phyloP scores from a whole-genome alignment of 306 rosid genomes.

The Fagus crenata region DNA sequence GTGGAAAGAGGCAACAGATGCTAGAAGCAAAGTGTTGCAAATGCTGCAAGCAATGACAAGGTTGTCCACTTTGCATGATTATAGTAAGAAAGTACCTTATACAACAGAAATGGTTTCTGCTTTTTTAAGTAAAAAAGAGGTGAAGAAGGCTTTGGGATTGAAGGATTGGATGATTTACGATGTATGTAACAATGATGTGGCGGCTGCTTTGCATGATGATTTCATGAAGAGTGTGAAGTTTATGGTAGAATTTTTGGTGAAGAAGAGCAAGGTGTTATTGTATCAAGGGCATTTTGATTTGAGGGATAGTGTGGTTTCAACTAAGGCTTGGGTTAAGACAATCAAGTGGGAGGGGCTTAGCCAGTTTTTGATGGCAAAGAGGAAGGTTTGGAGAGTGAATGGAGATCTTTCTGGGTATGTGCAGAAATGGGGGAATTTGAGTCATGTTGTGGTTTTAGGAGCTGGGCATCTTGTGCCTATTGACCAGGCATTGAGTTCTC shows the following conservation, averaged over 20 bases:
- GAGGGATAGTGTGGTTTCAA: constrained; percentile 59
- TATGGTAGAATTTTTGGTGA: constrained; percentile 60
- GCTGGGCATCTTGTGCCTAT: constrained; percentile 75
- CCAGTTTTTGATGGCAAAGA: constrained; percentile 47
- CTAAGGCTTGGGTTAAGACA: constrained; percentile 74
- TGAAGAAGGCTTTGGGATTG: constrained; percentile 49
- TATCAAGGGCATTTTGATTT: constrained; percentile 72
- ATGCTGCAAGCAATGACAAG: constrained; percentile 58
- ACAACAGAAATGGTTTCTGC: constrained; percentile 35
- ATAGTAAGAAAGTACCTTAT: constrained; percentile 44
- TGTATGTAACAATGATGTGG: constrained; percentile 51
- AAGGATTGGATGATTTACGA: constrained; percentile 40
- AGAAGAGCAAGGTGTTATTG: constrained; percentile 51
- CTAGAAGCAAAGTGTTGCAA: constrained; percentile 25
- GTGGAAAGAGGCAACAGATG: constrained; percentile 55
- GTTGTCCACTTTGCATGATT: constrained; percentile 66
- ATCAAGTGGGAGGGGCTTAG: constrained; percentile 64
- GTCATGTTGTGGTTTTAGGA: constrained; percentile 66
- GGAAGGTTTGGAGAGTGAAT: constrained; percentile 67
- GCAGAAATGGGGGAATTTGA: constrained; percentile 66
- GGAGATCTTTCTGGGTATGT: constrained; percentile 76
- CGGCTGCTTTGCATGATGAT: constrained; percentile 42
- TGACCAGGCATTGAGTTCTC: constrained; percentile 61
- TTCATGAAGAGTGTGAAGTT: constrained; percentile 81
- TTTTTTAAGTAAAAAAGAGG: constrained; percentile 41